Evolutionary conservation across 352 stramenopile species (phyloP).

Genomic region (Thalassiosira livingstoniorum): DNA sequence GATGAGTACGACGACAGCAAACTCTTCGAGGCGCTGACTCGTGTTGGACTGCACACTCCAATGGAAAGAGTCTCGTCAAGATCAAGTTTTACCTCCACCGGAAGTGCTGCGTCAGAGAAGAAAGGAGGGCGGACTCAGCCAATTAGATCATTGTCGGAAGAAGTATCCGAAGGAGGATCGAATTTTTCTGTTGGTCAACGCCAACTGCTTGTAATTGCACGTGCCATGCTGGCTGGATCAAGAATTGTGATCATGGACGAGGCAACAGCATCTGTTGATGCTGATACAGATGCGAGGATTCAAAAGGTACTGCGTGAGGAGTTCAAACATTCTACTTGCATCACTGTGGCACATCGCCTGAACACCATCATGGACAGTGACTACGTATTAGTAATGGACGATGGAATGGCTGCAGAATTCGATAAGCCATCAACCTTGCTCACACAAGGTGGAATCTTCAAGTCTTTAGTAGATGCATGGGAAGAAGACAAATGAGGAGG

Average conservation of each 20-base stretch:
- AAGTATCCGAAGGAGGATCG: constrained; percentile 86
- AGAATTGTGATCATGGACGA: constrained; percentile 94
- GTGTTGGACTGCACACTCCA: constrained; percentile 72
- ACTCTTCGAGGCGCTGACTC: constrained; percentile 81
- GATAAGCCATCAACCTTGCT: constrained; percentile 91
- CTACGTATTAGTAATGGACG: constrained; percentile 95
- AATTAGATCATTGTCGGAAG: constrained; percentile 69
- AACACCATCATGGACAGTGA: constrained; percentile 93
- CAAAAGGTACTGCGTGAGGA: constrained; percentile 82
- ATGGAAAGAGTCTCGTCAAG: constrained; percentile 41
- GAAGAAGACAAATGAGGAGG: constrained; percentile 47
- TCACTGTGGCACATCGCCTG: constrained; percentile 96
- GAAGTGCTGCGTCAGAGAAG: constrained; percentile 56
- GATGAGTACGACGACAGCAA: constrained; percentile 83
- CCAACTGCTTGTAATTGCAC: constrained; percentile 95
- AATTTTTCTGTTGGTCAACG: constrained; percentile 94
- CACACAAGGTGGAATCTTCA: constrained; percentile 84
- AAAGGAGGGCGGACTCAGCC: constrained; percentile 40
- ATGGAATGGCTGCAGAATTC: constrained; percentile 92
- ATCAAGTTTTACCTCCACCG: constrained; percentile 64
- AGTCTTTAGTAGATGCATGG: constrained; percentile 58
- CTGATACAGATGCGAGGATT: constrained; percentile 88
- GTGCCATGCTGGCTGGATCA: constrained; percentile 90
- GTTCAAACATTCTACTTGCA: constrained; percentile 91
- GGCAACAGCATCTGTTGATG: constrained; percentile 89